These are phyloP conservation scores for Cladorrhinum sp. DNA, from an alignment of 2,329 filamentous ascomycete species.

Conservation along the genomic window DNA sequence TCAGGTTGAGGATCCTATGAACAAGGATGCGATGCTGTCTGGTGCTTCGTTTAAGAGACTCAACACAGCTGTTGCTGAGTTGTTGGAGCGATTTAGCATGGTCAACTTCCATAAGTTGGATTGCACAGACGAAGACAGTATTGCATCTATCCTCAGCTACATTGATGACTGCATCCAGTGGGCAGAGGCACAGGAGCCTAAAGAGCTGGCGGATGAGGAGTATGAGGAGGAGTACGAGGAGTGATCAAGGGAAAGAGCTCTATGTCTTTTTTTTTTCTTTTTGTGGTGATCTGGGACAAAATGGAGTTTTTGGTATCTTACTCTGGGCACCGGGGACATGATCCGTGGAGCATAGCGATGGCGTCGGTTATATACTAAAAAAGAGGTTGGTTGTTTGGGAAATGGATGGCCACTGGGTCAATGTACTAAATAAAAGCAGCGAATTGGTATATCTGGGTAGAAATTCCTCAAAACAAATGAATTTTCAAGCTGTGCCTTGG, in stretches of 20 bases:
- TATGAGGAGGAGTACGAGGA: slow-evolving; percentile 45
- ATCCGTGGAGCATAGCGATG: slow-evolving; percentile 40
- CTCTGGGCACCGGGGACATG: slow-evolving; percentile 3
- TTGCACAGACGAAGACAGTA: slow-evolving; percentile 86
- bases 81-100: slow-evolving; percentile 98
- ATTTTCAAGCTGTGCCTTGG: not conserved
- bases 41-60: slow-evolving; percentile 78
- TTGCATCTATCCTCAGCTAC: slow-evolving; percentile 79
- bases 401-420: not conserved
- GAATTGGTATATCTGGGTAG: too few species aligned
- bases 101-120: slow-evolving; percentile 91
- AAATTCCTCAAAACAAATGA: too few species aligned
- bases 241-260: not conserved
- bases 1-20: slow-evolving; percentile 58
- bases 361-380: slow-evolving; percentile 34
- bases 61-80: slow-evolving; percentile 80
- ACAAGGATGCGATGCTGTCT: slow-evolving; percentile 69
- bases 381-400: too few species aligned
- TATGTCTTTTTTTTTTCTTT: not conserved
- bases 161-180: slow-evolving; percentile 94
- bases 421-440: not conserved
- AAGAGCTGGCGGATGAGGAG: slow-evolving; percentile 68
- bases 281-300: not conserved
- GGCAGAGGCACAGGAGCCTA: slow-evolving; percentile 89
- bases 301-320: not conserved